Evolutionary conservation across 1,139 yeast genomes (phyloP), one percentile per base, ranked within the genome.

Genomic region (Suhomyces bribrorum): DNA sequence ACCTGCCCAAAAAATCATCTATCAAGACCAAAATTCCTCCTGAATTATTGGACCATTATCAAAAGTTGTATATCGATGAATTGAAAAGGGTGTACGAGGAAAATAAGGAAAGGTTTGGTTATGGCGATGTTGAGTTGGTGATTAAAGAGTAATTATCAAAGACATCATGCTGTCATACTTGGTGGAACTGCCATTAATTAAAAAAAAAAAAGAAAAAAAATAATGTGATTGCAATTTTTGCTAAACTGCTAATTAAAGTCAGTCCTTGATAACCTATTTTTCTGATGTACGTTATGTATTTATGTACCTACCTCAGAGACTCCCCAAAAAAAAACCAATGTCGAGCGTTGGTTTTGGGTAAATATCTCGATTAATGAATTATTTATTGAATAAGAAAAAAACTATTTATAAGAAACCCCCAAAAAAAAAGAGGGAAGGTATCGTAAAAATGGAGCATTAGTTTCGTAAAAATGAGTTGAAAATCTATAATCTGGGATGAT

Each of bases 61-160:
- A 92, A 59, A 66, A 64, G 20, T 54, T 80, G 27, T 92, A 92
- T 56, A 75, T 85, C n/a, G 75, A 78, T 12, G 89, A 81, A 44
- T 64, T 94, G 50, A 63, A 71, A 47, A 65, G 75, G 40, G 71
- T 90, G 2, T 92, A 81, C 59, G 80, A 86, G 32, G 83, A 79
- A 11, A 79, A 90, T 56, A 87, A 83, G 58, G 72, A 67, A 6
- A 71, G 71, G 46, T 92, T 60, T 49, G 80, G 81, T 1, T 73
- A 73, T 46, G 72, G 68, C 8, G 72, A 74, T 41, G 75, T 71
- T 14, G 70, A 63, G 34, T 64, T 80, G 43, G 71, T 69, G 37
- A 74, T 75, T 36, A 71, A 66, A 26, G 81, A 75, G 45, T 75
- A 56, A n/a, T n/a, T n/a, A n/a, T n/a, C n/a, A n/a, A n/a, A n/a